Conservation (phyloP, 2,329 filamentous ascomycete genomes). For the Lecanicillium sp. region DNA sequence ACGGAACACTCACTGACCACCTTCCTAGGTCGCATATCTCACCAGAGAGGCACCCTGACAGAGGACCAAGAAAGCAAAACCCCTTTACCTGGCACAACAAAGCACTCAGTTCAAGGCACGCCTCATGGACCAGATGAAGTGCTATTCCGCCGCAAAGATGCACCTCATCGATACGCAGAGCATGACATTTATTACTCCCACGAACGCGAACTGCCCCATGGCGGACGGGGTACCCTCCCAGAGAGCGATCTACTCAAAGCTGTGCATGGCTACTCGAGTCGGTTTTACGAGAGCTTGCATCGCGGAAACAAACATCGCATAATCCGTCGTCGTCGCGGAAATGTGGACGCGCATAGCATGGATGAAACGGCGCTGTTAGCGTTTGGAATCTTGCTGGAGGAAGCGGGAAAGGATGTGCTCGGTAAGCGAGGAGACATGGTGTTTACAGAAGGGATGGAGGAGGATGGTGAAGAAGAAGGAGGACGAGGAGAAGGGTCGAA, state of each 20-base stretch:
- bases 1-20: not conserved
- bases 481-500: constrained; percentile 6
- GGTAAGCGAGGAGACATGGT: constrained; percentile 61
- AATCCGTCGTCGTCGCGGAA: constrained; percentile 10
- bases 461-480: constrained; percentile 11
- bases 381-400: constrained; percentile 67
- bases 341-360: constrained; percentile 52
- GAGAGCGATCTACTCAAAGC: constrained; percentile 62
- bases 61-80: constrained; percentile 8
- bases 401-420: constrained; percentile 52
- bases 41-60: not conserved
- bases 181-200: constrained; percentile 64
- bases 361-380: constrained; percentile 72
- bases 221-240: constrained; percentile 45
- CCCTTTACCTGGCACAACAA: constrained; percentile 13
- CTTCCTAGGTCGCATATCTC: constrained; percentile 1
- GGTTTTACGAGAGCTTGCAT: constrained; percentile 42
- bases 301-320: not conserved
- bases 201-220: constrained; percentile 41
- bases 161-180: constrained; percentile 61
- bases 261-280: constrained; percentile 59
- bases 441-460: constrained; percentile 52
- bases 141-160: constrained; percentile 56
- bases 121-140: constrained; percentile 59
- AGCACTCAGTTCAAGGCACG: constrained; percentile 7